Conservation (phyloP, 805 yeast species). For the Metschnikowia shivogae region DNA sequence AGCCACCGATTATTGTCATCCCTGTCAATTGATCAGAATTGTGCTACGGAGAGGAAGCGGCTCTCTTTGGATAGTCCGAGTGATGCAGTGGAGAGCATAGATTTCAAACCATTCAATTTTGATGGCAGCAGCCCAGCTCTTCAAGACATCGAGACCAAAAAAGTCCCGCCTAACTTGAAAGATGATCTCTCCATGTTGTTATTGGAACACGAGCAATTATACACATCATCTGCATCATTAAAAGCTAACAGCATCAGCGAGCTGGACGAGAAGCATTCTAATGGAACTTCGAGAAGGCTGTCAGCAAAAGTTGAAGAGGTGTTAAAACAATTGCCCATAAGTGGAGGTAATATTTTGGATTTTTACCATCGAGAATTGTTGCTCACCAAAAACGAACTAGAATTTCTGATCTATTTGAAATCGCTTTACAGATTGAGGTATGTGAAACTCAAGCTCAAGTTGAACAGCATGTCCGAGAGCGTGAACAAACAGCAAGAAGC, state of each 20-base stretch:
- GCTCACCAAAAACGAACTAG: slow-evolving; percentile 55
- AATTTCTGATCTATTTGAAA: slow-evolving; percentile 52
- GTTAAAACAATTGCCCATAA: neutral
- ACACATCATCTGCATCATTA: slow-evolving; percentile 6
- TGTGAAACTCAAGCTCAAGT: slow-evolving; percentile 12
- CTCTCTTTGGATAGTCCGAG: neutral
- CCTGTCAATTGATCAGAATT: neutral
- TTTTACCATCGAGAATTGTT: slow-evolving; percentile 57
- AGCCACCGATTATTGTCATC: neutral
- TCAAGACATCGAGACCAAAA: neutral
- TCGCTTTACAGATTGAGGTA: slow-evolving; percentile 28
- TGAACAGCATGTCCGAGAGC: slow-evolving; percentile 9
- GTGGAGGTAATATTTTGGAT: slow-evolving; percentile 27
- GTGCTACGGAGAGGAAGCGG: neutral
- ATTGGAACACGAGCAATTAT: slow-evolving; percentile 35
- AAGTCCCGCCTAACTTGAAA: slow-evolving; percentile 1
- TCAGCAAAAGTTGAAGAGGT: neutral
- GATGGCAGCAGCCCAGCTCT: slow-evolving; percentile 4
- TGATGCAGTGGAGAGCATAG: neutral
- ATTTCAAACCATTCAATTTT: slow-evolving; percentile 12
- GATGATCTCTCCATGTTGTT: slow-evolving; percentile 20
- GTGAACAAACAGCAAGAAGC: neutral
- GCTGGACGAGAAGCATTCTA: neutral
- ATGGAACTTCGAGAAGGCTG: neutral
- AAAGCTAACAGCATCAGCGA: neutral